Percentiles rank a stretch among this genome's conserved stretches.
These are phyloP conservation scores for Fusarium nelsonii DNA, from an alignment of 2,329 filamentous ascomycete species.

Conservation along the genomic window DNA sequence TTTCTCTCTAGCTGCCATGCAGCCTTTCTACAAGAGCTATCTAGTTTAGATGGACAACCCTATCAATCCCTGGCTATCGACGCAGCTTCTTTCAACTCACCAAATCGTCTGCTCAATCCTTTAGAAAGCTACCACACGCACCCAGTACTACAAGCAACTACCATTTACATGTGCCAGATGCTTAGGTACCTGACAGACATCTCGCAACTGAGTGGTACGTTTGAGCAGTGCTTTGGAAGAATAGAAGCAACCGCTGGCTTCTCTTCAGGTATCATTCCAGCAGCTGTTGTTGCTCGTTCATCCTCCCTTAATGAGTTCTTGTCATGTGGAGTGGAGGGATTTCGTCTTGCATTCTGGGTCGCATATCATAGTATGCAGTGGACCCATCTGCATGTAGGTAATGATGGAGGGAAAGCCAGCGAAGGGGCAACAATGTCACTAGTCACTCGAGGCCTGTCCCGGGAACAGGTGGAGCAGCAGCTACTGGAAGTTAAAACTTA, in stretches of 20 bases:
- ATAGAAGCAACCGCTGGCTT: conserved; percentile 2
- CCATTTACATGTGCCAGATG: conserved; percentile 1
- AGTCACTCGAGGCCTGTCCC: background rate
- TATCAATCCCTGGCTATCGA: background rate
- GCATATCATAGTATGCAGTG: background rate
- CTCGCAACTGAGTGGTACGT: background rate
- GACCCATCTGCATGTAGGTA: background rate
- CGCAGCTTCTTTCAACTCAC: background rate
- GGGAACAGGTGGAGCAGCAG: background rate
- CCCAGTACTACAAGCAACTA: conserved; percentile 3
- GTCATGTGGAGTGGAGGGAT: background rate
- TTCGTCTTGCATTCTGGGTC: conserved; percentile 5
- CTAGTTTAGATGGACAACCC: background rate
- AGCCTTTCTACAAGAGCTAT: background rate
- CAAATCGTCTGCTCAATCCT: background rate
- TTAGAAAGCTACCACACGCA: background rate
- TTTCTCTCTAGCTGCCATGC: background rate
- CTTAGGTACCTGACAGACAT: background rate
- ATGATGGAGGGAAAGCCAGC: background rate
- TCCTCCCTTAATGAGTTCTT: background rate
- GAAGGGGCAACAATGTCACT: conserved; percentile 1
- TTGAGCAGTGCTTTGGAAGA: background rate
- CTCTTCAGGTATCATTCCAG: conserved; percentile 7
- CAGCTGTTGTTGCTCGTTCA: background rate
- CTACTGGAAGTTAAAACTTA: background rate